phyloP scores from a whole-genome alignment of 225 moss, liverwort and hornwort species.

The Bryum argenteum region DNA sequence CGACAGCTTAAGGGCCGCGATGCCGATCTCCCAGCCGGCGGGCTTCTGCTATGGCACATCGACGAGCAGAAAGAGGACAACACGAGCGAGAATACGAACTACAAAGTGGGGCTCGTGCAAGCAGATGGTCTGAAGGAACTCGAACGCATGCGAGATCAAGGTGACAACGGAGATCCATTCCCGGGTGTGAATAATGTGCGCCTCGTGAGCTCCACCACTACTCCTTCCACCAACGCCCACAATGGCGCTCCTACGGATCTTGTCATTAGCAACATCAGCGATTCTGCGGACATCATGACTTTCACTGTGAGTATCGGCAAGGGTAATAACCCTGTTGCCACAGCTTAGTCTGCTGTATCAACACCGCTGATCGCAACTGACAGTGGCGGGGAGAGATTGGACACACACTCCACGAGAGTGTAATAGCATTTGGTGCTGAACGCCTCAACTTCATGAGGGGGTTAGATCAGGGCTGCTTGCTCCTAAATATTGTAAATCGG shows the following conservation, averaged over 20 bases:
- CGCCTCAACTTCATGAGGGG: no score
- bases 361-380: no score
- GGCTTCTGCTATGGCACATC: conserved; percentile 38
- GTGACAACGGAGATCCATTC: conserved; percentile 31
- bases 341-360: no score
- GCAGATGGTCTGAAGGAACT: conserved; percentile 27
- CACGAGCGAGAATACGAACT: conserved; percentile 24
- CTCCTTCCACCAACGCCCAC: conserved; percentile 30
- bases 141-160: conserved; percentile 20
- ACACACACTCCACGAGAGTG: no score
- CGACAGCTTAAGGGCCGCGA: conserved; percentile 33
- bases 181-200: conserved; percentile 25
- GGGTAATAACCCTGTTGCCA: not conserved
- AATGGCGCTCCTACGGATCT: conserved; percentile 27
- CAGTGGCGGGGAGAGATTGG: no score
- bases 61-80: conserved; percentile 33
- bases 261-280: conserved; percentile 31
- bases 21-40: conserved; percentile 23
- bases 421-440: no score
- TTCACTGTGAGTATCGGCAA: conserved; percentile 26
- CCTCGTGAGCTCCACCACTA: conserved; percentile 18
- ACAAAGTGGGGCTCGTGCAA: conserved; percentile 35
- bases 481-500: no score
- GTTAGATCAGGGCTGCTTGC: no score
- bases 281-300: conserved; percentile 22